Evolutionary conservation across 306 rosid genomes (phyloP).

Genomic region (Ormosia semicastrata): DNA sequence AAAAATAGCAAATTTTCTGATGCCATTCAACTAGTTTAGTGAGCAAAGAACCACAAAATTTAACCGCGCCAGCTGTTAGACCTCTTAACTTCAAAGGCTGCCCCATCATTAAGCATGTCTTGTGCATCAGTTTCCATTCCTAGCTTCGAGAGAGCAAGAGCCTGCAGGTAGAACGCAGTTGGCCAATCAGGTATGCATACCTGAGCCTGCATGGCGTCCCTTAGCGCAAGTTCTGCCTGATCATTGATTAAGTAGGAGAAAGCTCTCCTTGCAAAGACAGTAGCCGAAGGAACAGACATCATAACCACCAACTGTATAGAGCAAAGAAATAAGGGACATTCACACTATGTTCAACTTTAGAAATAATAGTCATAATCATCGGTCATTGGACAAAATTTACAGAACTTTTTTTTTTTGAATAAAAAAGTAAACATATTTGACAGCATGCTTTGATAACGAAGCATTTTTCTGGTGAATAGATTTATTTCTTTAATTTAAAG

Average conservation of each 20-base stretch:
- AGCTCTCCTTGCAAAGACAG: slow-evolving; percentile 87
- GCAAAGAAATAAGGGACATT: background rate
- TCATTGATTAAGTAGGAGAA: slow-evolving; percentile 82
- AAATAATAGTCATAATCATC: background rate
- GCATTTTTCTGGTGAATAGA: background rate
- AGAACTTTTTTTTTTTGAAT: background rate
- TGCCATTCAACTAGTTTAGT: slow-evolving; percentile 30
- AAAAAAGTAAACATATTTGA: background rate
- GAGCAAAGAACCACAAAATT: slow-evolving; percentile 15
- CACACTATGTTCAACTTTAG: background rate
- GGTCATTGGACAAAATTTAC: background rate
- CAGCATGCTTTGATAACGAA: background rate
- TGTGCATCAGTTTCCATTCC: slow-evolving; percentile 98
- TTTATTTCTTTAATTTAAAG: background rate
- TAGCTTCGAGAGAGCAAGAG: slow-evolving; percentile 88
- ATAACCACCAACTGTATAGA: slow-evolving; percentile 64
- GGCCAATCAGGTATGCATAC: slow-evolving; percentile 98
- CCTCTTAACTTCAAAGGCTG: slow-evolving; percentile 74
- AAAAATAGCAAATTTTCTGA: slow-evolving; percentile 27
- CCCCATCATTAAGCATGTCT: slow-evolving; percentile 95
- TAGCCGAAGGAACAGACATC: slow-evolving; percentile 82
- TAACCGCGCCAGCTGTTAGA: slow-evolving; percentile 81
- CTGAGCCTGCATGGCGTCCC: slow-evolving; percentile 97
- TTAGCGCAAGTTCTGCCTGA: slow-evolving; percentile 78
- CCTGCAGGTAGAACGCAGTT: slow-evolving; percentile 90